Base-by-base conservation (phyloP, 805 yeast genomes). In the Cyberlindnera suaveolens region DNA sequence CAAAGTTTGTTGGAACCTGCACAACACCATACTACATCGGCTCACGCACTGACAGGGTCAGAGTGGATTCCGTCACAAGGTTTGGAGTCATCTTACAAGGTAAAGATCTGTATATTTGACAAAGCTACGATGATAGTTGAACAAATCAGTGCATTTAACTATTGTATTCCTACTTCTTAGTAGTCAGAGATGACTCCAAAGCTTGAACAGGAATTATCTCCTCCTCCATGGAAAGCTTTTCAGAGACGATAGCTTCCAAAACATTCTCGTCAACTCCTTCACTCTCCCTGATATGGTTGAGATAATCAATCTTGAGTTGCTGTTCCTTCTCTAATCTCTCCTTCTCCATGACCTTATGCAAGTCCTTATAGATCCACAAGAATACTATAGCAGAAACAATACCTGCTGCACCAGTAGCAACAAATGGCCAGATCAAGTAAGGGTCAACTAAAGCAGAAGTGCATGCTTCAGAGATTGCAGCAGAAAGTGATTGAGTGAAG, bases 381-480 rank as follows among this genome's bases (percentile, higher is more conserved):
- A 85, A 84, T 27, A 68, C 30, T 43, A 71, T 47, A 19, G 89
- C 91, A 31, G 78, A 75, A 45, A 77, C 51, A 53, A 77, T 64
- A 52, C 85, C 74, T 5, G 84, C 71, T 36, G 71, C 62, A n/a
- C 80, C 81, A 49, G 82, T 70, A 40, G 84, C 85, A 39, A 75
- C 68, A 63, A 77, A 85, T 56, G 77, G 72, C 85, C 86, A 80
- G 36, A 76, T 74, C 56, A 78, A 71, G 66, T 83, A 76, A 36
- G 91, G 91, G 64, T 85, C 78, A 44, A 64, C 71, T 9, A 86
- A 70, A 8, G 81, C 77, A 20, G 87, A 74, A n/a, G 86, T 77
- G 41, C 82, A 66, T 11, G 88, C 86, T 62, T 80, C 79, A 55
- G 90, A 88, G 39, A 85, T 56, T 17, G 89, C 88, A 23, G 90